Evolutionary conservation across 139 green algal genomes (phyloP).

Genomic region (Tetraselmis striata): DNA sequence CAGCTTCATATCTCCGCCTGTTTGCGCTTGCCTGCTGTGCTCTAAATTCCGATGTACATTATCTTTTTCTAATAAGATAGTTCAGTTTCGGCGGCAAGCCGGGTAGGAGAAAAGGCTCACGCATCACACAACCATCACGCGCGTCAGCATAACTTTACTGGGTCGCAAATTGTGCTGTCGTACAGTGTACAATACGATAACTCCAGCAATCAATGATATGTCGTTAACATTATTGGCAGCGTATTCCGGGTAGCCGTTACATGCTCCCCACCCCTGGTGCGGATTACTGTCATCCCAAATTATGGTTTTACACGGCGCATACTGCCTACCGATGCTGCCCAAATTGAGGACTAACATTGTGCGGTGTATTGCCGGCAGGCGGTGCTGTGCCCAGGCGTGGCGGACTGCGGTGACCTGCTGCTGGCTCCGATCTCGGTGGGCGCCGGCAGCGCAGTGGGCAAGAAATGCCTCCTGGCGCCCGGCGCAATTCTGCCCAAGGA

Average conservation of each 20-base stretch:
- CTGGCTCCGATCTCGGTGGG: constrained; percentile 17
- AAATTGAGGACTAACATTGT: background rate
- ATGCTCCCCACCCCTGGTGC: too few relatives aligned
- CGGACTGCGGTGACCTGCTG: constrained; percentile 10
- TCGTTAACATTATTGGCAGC: background rate
- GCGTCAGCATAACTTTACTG: too few relatives aligned
- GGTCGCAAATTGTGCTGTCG: too few relatives aligned
- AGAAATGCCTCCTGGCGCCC: background rate
- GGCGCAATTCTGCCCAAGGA: constrained; percentile 5
- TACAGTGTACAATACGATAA: background rate
- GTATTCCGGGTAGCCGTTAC: background rate
- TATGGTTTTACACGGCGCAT: background rate
- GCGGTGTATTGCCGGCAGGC: background rate
- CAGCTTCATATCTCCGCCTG: too few relatives aligned
- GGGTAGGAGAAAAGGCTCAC: too few relatives aligned
- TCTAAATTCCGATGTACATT: too few relatives aligned
- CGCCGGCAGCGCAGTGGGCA: background rate
- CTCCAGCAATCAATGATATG: background rate
- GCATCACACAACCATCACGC: too few relatives aligned
- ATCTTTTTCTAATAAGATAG: too few relatives aligned
- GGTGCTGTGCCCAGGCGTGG: constrained; percentile 10
- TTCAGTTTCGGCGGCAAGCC: too few relatives aligned
- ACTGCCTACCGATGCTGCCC: too few relatives aligned
- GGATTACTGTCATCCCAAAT: background rate
- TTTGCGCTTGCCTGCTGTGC: too few relatives aligned